Percentiles rank a stretch among this genome's conserved stretches.
Evolutionary conservation across 73 alveolate species (phyloP).

Genomic region (Stentor coeruleus): DNA sequence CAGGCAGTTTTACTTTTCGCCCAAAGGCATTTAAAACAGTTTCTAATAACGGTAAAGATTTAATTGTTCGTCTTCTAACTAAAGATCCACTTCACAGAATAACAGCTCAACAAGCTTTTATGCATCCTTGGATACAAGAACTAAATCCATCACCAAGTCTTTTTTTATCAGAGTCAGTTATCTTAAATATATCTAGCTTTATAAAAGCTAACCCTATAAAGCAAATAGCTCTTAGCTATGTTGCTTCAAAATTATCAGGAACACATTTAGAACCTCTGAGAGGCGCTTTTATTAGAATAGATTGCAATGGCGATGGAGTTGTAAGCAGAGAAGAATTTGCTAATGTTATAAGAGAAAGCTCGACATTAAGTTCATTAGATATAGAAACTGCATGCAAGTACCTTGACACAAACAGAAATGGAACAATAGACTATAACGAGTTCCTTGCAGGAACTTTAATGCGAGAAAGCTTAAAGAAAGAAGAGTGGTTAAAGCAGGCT

Average conservation of each 20-base stretch:
- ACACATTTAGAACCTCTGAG: conserved; percentile 37
- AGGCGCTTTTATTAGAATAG: conserved; percentile 1
- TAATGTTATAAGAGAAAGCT: neutral
- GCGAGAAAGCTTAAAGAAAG: conserved; percentile 48
- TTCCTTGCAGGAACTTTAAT: conserved; percentile 64
- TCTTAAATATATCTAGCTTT: conserved; percentile 17
- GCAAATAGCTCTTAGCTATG: conserved; percentile 53
- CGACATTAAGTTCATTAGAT: neutral
- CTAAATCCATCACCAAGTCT: conserved; percentile 26
- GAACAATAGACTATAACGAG: conserved; percentile 65
- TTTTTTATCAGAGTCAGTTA: conserved; percentile 25
- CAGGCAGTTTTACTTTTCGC: neutral
- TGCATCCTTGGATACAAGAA: conserved; percentile 50
- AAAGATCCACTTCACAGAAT: conserved; percentile 53
- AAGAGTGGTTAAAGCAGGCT: conserved; percentile 44
- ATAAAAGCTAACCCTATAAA: neutral
- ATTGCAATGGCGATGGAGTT: conserved; percentile 24
- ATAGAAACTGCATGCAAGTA: conserved; percentile 33
- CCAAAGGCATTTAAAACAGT: conserved; percentile 43
- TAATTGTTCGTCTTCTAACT: conserved; percentile 35
- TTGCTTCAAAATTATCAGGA: conserved; percentile 41
- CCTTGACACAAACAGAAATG: conserved; percentile 61
- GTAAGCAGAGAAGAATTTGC: conserved; percentile 20
- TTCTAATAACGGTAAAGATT: conserved; percentile 53
- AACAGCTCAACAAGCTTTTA: conserved; percentile 53